Evolutionary conservation across 345 rosid genomes (phyloP), one percentile per base, ranked within the genome.

Genomic region (Alliaria petiolata): DNA sequence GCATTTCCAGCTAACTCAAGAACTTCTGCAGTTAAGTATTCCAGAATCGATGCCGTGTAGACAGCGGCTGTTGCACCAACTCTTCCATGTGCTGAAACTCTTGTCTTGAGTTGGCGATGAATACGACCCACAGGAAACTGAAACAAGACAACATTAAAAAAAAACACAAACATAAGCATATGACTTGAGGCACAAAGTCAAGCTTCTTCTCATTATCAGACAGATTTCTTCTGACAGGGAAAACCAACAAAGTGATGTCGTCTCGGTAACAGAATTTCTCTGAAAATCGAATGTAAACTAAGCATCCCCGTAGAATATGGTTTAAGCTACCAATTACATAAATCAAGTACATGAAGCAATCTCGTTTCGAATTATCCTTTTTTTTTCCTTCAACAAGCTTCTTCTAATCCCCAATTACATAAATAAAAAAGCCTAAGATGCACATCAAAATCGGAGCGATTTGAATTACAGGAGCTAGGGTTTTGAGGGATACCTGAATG

Each of bases 51-150:
- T 33, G 89, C 91, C 6, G 84, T 39, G 81, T 86, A 88, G 6
- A 88, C 93, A 15, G 91, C 91, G 25, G 93, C 93, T 4, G 87
- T 86, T 26, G 93, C 91, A n/a, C 93, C 93, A 15, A 88, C 93
- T 42, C 93, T 75, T 44, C 93, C 93, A 35, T 86, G 77, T 4
- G 91, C 80, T 10, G 91, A 51, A 51, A 74, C 77, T 59, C 91
- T 81, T 8, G 81, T 2, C 71, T 86, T 88, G 57, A 88, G 85
- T 43, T 86, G 93, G 16, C 93, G 91, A 42, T 86, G 93, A 42
- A 88, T 86, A 9, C 93, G 86, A 52, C 93, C 93, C 64, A 88
- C 93, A 2, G 91, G 93, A 58, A 86, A 88, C 93, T 88, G 69
- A 76, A 56, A 53, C 11, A 63, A 55, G 3, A 31, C 13, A 3